phyloP scores from a whole-genome alignment of 176 grass and related monocot genomes.

The Oryza meridionalis region DNA sequence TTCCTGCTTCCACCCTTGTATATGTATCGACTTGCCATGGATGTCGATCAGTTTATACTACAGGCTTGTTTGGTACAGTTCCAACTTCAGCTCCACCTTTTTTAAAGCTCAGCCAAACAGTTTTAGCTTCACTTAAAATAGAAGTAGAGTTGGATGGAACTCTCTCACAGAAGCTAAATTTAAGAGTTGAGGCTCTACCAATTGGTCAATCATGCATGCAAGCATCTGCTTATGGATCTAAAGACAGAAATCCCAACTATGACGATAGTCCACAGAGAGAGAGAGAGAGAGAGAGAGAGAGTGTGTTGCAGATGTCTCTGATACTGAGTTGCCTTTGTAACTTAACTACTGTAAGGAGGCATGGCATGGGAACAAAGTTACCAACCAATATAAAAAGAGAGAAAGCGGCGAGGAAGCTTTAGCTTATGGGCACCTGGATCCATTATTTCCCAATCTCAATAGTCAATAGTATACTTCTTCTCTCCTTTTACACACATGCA shows the following conservation, averaged over 20 bases:
- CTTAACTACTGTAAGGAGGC: slow-evolving; percentile 26
- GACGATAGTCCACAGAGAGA: slow-evolving; percentile 29
- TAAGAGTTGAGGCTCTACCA: accelerated
- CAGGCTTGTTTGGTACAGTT: accelerated
- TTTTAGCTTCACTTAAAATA: no score
- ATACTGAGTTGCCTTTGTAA: slow-evolving; percentile 11
- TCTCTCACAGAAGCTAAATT: no score
- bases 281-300: slow-evolving; percentile 30
- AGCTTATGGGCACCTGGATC: slow-evolving; percentile 44
- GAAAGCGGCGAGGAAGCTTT: slow-evolving; percentile 42
- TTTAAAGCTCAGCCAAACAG: no score
- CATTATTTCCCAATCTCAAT: slow-evolving; percentile 51
- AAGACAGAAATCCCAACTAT: background rate
- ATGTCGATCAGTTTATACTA: slow-evolving; percentile 16
- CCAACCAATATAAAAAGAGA: slow-evolving; percentile 44
- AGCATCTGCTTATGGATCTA: background rate
- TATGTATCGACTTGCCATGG: slow-evolving; percentile 18
- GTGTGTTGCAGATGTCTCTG: slow-evolving; percentile 10
- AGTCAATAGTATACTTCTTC: slow-evolving; percentile 15
- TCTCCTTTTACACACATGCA: slow-evolving; percentile 6
- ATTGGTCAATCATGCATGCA: no score
- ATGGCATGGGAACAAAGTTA: slow-evolving; percentile 43
- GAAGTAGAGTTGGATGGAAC: no score
- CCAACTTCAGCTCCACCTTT: no score
- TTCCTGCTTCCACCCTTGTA: background rate